Evolutionary conservation across 768 basidiomycete genomes (phyloP).

Genomic region (Polyporus arcularius): DNA sequence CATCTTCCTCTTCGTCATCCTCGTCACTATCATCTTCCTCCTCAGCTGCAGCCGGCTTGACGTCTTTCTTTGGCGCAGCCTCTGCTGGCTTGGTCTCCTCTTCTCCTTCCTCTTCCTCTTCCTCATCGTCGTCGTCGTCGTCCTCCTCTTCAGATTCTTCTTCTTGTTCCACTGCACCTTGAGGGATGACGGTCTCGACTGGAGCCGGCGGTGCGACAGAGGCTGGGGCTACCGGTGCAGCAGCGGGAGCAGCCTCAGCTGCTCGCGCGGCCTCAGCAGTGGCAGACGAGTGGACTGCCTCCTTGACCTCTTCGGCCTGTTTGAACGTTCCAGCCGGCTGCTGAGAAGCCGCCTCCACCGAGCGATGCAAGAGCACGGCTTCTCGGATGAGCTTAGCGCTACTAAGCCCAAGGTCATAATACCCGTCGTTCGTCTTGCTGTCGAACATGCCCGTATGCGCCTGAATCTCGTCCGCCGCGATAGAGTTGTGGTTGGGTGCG

Average conservation of each 20-base stretch:
- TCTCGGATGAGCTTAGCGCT: slow-evolving; percentile 64
- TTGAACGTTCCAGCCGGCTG: neutral
- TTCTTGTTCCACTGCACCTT: neutral
- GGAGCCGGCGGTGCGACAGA: neutral
- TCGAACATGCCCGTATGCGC: slow-evolving; percentile 92
- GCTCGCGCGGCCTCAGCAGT: neutral
- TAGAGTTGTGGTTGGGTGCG: slow-evolving; percentile 60
- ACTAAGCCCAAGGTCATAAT: slow-evolving; percentile 79
- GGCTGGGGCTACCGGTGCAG: neutral
- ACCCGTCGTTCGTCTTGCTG: slow-evolving; percentile 81
- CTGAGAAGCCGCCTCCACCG: neutral
- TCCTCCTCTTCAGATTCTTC: neutral
- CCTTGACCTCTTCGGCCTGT: neutral
- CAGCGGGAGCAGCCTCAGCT: neutral
- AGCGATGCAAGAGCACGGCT: slow-evolving; percentile 39
- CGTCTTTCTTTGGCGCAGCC: neutral
- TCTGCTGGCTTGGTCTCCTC: slow-evolving; percentile 1
- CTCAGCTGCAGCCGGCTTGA: slow-evolving; percentile 5
- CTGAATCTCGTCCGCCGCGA: slow-evolving; percentile 74
- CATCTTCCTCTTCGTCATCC: slow-evolving; percentile 5
- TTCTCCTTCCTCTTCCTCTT: neutral
- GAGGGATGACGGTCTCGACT: neutral
- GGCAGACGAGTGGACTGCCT: neutral
- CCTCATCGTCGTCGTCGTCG: neutral
- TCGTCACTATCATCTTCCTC: slow-evolving; percentile 10